Conservation (phyloP, 257 asterid species). For the Nicotiana obtusifolia region DNA sequence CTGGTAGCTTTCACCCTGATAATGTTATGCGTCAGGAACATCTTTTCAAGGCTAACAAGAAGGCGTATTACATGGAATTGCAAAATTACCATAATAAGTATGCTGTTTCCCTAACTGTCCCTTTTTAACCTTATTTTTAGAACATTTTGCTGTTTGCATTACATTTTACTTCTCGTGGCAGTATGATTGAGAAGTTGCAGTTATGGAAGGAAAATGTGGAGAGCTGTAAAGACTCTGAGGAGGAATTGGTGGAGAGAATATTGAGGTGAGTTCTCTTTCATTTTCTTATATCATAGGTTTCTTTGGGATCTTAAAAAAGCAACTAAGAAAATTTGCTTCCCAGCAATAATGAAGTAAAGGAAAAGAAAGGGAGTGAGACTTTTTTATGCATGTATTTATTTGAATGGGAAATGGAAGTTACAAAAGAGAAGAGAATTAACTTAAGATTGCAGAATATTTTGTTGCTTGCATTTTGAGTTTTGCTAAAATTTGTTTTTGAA, state of each 20-base stretch:
- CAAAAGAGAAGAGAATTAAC: background rate
- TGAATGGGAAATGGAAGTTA: background rate
- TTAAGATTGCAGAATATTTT: too few species aligned
- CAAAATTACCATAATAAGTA: conserved; percentile 72
- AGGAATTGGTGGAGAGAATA: conserved; percentile 29
- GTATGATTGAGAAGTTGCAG: conserved; percentile 38
- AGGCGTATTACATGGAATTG: conserved; percentile 49
- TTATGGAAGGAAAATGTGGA: conserved; percentile 35
- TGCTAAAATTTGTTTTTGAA: too few species aligned
- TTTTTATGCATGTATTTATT: background rate
- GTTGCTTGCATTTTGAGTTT: too few species aligned
- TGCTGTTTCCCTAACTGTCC: conserved; percentile 13
- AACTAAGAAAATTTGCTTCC: background rate
- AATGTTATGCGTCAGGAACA: conserved; percentile 48
- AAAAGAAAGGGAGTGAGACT: background rate
- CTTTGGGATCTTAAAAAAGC: background rate
- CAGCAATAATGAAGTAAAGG: background rate
- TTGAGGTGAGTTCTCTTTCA: conserved; percentile 23
- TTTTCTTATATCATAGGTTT: background rate
- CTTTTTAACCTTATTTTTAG: conserved; percentile 1
- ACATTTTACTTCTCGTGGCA: conserved; percentile 28
- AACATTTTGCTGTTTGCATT: conserved; percentile 8
- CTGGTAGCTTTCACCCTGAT: conserved; percentile 83
- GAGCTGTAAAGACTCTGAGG: conserved; percentile 32
- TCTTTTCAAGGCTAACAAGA: conserved; percentile 51